Conservation (phyloP, 139 green algal genomes). For the Coccomyxa sp. region DNA sequence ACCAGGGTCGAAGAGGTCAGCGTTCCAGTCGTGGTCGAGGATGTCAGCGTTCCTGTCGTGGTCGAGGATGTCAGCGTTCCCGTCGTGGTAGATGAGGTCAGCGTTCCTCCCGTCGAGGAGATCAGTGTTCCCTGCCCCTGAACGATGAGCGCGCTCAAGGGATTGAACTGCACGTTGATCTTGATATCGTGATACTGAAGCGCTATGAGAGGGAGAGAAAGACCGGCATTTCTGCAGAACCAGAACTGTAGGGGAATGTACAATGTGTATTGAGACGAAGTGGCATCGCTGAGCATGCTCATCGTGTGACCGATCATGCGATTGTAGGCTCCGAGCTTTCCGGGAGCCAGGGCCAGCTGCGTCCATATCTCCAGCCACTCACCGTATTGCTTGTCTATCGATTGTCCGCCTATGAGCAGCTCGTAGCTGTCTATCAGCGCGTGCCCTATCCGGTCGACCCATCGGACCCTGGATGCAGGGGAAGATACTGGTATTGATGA, state of each 20-base stretch:
- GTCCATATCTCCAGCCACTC: background rate
- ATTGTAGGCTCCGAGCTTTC: background rate
- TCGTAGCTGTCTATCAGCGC: background rate
- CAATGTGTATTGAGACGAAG: constrained; percentile 1
- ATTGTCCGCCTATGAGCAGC: background rate
- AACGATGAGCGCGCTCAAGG: background rate
- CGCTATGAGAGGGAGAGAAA: background rate
- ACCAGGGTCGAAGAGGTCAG: background rate
- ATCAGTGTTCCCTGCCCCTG: background rate
- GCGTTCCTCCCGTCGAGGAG: background rate
- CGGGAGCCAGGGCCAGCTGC: background rate
- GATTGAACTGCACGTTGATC: background rate
- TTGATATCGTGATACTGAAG: background rate
- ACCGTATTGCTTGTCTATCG: background rate
- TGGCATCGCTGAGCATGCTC: background rate
- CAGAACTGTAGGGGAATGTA: background rate
- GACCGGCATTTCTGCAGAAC: background rate
- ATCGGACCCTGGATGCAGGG: background rate
- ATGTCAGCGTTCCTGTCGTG: background rate
- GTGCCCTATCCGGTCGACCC: background rate
- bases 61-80: background rate
- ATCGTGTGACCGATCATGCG: background rate
- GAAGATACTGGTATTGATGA: background rate
- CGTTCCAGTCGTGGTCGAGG: background rate
- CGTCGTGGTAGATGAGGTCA: background rate